These are phyloP conservation scores for Ulota crispa DNA, from an alignment of 225 moss, liverwort and hornwort species.

Conservation along the genomic window DNA sequence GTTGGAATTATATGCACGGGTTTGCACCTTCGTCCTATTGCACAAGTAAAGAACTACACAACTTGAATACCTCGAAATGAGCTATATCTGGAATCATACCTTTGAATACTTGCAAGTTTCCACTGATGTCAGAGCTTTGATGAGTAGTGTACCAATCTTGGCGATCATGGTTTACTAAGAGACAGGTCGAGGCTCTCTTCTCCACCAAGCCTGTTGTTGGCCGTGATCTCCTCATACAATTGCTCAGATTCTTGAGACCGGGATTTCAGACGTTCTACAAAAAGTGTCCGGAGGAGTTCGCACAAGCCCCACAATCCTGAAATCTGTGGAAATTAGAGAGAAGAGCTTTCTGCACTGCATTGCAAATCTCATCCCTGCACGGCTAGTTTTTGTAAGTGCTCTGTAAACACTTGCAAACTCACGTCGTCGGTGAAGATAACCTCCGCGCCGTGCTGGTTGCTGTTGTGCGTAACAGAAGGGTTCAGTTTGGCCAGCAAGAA, in stretches of 20 bases:
- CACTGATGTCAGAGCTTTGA: background rate
- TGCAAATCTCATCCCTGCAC: conserved; percentile 65
- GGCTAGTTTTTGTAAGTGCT: conserved; percentile 94
- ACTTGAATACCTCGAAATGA: background rate
- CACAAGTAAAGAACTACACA: conserved; percentile 23
- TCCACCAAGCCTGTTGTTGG: background rate
- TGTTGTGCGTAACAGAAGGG: conserved; percentile 88
- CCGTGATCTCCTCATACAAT: background rate
- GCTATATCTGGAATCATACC: conserved; percentile 6
- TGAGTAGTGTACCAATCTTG: background rate
- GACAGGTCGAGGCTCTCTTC: background rate
- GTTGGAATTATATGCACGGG: conserved; percentile 5
- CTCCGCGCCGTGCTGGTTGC: conserved; percentile 68
- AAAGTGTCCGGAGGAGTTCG: background rate
- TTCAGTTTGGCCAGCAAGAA: conserved; percentile 93
- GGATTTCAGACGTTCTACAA: conserved; percentile 20
- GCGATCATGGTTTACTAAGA: background rate
- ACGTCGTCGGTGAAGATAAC: conserved; percentile 98
- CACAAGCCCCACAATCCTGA: conserved; percentile 11
- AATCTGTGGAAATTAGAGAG: conserved; percentile 4
- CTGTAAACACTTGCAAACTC: conserved; percentile 90
- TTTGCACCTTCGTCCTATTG: conserved; percentile 20
- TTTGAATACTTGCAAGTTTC: conserved; percentile 11
- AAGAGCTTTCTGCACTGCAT: background rate
- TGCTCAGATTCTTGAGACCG: background rate